These are phyloP conservation scores for Ogataea haglerorum DNA, from an alignment of 805 yeast species.

Conservation along the genomic window DNA sequence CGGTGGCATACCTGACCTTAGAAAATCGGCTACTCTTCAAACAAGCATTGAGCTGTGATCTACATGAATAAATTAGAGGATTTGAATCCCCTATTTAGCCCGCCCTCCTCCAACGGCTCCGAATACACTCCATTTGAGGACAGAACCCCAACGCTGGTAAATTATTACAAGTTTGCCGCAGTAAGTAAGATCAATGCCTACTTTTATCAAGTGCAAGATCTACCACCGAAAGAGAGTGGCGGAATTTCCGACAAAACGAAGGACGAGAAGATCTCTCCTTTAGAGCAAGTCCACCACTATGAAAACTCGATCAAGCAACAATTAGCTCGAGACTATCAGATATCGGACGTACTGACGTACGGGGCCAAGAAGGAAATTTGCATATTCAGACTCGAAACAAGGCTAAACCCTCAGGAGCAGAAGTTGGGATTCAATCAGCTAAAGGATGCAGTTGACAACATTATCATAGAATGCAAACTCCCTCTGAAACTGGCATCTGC, in stretches of 20 bases:
- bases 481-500: constrained; percentile 27
- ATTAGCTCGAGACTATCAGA: constrained; percentile 28
- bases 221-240: neutral
- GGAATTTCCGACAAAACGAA: neutral
- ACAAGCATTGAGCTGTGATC: too few relatives aligned
- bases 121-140: constrained; percentile 15
- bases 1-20: neutral
- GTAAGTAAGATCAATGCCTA: constrained; percentile 29
- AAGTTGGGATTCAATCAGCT: constrained; percentile 29
- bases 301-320: constrained; percentile 27
- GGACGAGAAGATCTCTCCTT: constrained; percentile 19
- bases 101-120: constrained; percentile 7
- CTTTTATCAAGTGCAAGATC: constrained; percentile 29
- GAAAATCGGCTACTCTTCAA: too few relatives aligned
- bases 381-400: constrained; percentile 29
- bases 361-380: constrained; percentile 32
- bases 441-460: constrained; percentile 32
- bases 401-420: constrained; percentile 11
- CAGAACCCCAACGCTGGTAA: constrained; percentile 25
- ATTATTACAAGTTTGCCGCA: constrained; percentile 29
- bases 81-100: constrained; percentile 22
- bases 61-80: constrained; percentile 20
- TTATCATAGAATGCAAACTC: constrained; percentile 27
- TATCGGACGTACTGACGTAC: constrained; percentile 28
- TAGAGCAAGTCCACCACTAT: constrained; percentile 27